Conservation (phyloP, 495 filamentous ascomycete species). For the Chaetomium tenue region DNA sequence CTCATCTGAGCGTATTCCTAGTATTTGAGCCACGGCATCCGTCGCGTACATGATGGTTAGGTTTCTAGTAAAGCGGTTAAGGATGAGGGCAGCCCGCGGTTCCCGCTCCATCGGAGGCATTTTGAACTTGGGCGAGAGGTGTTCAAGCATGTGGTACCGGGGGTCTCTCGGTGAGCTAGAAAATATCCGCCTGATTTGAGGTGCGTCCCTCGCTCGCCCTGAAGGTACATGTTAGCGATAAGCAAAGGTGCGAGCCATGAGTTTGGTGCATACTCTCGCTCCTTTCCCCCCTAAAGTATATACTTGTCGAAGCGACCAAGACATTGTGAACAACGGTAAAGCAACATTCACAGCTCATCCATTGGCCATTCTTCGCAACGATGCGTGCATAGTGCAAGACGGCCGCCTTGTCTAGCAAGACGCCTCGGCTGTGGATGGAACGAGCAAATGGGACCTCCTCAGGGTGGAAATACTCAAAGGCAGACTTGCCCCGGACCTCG, state of each 20-base stretch:
- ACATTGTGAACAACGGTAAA: slow-evolving; percentile 88
- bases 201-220: slow-evolving; percentile 80
- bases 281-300: slow-evolving; percentile 66
- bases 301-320: slow-evolving; percentile 78
- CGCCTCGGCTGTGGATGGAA: slow-evolving; percentile 67
- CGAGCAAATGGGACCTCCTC: slow-evolving; percentile 76
- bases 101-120: slow-evolving; percentile 66
- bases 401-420: slow-evolving; percentile 80
- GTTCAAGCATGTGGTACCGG: slow-evolving; percentile 86
- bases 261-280: slow-evolving; percentile 61
- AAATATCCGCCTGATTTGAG: slow-evolving; percentile 73
- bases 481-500: slow-evolving; percentile 73
- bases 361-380: slow-evolving; percentile 64
- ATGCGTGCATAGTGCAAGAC: slow-evolving; percentile 78
- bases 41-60: slow-evolving; percentile 86
- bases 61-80: slow-evolving; percentile 83
- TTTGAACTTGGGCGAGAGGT: slow-evolving; percentile 78
- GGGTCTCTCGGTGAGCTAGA: slow-evolving; percentile 80
- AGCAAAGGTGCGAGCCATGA: neutral
- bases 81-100: slow-evolving; percentile 78
- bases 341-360: slow-evolving; percentile 83
- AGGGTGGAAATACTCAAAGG: slow-evolving; percentile 84
- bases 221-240: slow-evolving; percentile 20
- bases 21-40: slow-evolving; percentile 65
- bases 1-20: slow-evolving; percentile 65